Conservation (phyloP, 768 basidiomycete genomes). For the Jaapia argillacea region DNA sequence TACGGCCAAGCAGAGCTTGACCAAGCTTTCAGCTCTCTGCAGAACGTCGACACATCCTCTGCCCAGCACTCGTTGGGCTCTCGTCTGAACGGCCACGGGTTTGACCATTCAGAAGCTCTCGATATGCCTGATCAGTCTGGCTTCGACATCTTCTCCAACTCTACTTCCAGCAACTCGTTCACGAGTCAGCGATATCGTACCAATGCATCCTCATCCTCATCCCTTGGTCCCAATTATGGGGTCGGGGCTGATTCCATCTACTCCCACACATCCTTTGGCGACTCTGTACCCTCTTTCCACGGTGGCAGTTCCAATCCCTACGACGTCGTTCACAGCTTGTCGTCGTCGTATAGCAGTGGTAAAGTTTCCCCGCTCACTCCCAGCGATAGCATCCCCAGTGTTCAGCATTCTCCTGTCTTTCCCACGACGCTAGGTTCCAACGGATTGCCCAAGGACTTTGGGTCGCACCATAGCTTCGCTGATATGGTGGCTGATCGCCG, state of each 20-base stretch:
- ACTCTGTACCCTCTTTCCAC: slow-evolving; percentile 49
- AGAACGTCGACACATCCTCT: slow-evolving; percentile 25
- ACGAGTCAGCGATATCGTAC: slow-evolving; percentile 55
- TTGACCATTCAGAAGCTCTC: slow-evolving; percentile 44
- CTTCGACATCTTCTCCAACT: slow-evolving; percentile 57
- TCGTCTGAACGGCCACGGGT: slow-evolving; percentile 28
- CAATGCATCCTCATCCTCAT: slow-evolving; percentile 64
- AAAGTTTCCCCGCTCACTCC: slow-evolving; percentile 73
- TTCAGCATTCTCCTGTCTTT: slow-evolving; percentile 48
- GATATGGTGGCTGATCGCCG: slow-evolving; percentile 55
- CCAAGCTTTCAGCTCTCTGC: slow-evolving; percentile 38
- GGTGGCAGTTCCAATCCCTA: slow-evolving; percentile 44
- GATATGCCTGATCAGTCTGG: slow-evolving; percentile 43
- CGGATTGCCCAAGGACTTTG: slow-evolving; percentile 41
- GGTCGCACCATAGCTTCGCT: slow-evolving; percentile 37
- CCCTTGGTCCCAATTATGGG: slow-evolving; percentile 45
- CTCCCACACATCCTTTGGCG: slow-evolving; percentile 46
- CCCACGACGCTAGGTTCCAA: slow-evolving; percentile 29
- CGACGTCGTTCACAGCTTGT: slow-evolving; percentile 53
- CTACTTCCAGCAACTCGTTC: slow-evolving; percentile 28
- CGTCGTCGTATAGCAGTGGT: slow-evolving; percentile 60
- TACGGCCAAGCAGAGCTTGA: slow-evolving; percentile 52
- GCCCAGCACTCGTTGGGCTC: slow-evolving; percentile 19
- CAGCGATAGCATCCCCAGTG: slow-evolving; percentile 45
- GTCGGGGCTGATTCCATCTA: slow-evolving; percentile 51